Percentiles rank a stretch among this genome's conserved stretches.
Conservation (phyloP, 371 early-diverging fungal species). For the Phascolomyces articulosus region DNA sequence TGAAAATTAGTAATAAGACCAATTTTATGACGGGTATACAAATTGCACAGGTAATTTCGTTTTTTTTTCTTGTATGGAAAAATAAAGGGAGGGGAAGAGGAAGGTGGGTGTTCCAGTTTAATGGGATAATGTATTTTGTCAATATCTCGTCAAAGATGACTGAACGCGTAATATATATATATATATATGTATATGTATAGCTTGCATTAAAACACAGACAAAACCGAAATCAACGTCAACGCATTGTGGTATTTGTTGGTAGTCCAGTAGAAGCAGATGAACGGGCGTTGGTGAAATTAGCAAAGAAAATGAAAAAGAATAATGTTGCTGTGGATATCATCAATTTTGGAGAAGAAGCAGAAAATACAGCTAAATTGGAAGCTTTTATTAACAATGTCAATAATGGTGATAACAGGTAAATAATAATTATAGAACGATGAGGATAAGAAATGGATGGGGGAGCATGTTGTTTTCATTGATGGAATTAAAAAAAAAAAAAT, state of each 20-base stretch:
- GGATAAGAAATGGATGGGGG: conserved; percentile 1
- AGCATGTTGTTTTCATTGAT: too few relatives aligned
- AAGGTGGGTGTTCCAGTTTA: too few relatives aligned
- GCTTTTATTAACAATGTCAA: conserved; percentile 92
- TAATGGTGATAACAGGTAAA: conserved; percentile 88
- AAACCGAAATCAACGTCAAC: conserved; percentile 94
- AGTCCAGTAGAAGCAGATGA: conserved; percentile 86
- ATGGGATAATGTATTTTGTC: too few relatives aligned
- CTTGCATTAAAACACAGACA: conserved; percentile 96
- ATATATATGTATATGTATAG: conserved; percentile 38
- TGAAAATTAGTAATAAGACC: conserved; percentile 73
- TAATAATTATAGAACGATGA: too few relatives aligned
- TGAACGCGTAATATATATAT: neutral
- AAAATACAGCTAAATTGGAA: conserved; percentile 88
- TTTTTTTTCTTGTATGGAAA: neutral
- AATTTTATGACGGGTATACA: conserved; percentile 89
- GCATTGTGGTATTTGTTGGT: conserved; percentile 95
- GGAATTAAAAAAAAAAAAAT: neutral
- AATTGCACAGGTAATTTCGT: conserved; percentile 86
- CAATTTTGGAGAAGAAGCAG: conserved; percentile 95
- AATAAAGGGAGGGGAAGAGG: neutral
- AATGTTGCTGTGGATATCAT: conserved; percentile 95
- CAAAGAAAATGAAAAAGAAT: conserved; percentile 97
- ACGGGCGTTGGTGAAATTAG: conserved; percentile 85
- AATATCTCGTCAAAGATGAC: too few relatives aligned